Conservation (phyloP, 352 stramenopile species). For the Elongisporangium anandrum region DNA sequence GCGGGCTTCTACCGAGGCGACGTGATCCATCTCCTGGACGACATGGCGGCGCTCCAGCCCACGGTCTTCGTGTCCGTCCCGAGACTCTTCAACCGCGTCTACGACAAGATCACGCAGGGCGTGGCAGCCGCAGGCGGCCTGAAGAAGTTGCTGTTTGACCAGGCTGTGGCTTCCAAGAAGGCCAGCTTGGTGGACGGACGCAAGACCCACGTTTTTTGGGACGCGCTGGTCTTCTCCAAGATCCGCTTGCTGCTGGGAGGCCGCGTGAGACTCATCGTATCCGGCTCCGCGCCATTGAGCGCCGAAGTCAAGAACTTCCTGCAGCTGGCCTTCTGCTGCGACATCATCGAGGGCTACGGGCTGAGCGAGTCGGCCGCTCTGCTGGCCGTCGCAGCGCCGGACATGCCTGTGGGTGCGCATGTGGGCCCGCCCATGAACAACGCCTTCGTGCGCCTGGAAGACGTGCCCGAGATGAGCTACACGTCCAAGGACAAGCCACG, state of each 20-base stretch:
- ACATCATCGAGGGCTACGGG: constrained; percentile 92
- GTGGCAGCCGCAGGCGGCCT: constrained; percentile 34
- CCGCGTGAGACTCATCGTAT: constrained; percentile 86
- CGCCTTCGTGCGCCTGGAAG: constrained; percentile 87
- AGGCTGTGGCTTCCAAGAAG: constrained; percentile 33
- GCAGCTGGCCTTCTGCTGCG: constrained; percentile 84
- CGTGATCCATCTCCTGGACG: constrained; percentile 88
- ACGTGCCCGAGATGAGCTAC: constrained; percentile 97
- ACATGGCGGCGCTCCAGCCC: constrained; percentile 87
- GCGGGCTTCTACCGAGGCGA: constrained; percentile 79
- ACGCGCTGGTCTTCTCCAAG: constrained; percentile 92
- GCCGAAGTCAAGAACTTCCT: constrained; percentile 92
- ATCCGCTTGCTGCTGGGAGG: constrained; percentile 86
- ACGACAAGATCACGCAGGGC: constrained; percentile 89
- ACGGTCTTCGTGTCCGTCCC: constrained; percentile 91
- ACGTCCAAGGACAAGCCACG: constrained; percentile 51
- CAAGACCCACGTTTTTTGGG: constrained; percentile 76
- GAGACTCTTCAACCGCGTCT: constrained; percentile 93
- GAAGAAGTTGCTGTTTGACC: constrained; percentile 47
- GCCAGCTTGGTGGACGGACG: constrained; percentile 23
- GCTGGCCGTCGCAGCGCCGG: constrained; percentile 46
- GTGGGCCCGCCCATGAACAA: constrained; percentile 82
- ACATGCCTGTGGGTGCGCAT: constrained; percentile 70
- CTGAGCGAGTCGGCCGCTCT: constrained; percentile 90
- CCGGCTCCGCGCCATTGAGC: constrained; percentile 88